Conservation (phyloP, 2,329 filamentous ascomycete species). For the Cytospora mali region DNA sequence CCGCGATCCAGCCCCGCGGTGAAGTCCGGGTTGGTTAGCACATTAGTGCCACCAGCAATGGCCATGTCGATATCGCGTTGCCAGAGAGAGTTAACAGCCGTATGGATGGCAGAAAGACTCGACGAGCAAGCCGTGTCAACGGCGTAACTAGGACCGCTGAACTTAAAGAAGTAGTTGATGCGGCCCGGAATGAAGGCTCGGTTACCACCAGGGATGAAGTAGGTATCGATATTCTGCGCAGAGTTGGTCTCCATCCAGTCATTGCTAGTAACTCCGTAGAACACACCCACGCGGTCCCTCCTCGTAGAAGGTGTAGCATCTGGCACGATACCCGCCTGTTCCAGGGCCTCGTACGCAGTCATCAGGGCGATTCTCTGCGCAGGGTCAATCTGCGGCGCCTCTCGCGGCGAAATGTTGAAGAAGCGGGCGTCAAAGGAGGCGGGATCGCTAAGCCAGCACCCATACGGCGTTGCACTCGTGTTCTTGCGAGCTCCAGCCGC, state of each 20-base stretch:
- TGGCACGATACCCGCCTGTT: constrained; percentile 49
- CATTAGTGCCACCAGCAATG: constrained; percentile 62
- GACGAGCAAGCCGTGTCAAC: constrained; percentile 45
- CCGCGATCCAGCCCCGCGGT: constrained; percentile 64
- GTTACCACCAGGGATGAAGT: constrained; percentile 36
- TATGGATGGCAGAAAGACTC: constrained; percentile 42
- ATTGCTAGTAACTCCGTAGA: constrained; percentile 65
- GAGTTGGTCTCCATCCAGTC: constrained; percentile 61
- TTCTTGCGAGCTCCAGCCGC: constrained; percentile 26
- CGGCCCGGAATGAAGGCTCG: constrained; percentile 39
- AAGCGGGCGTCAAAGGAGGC: constrained; percentile 23
- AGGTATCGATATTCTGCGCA: constrained; percentile 35
- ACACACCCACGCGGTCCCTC: constrained; percentile 61
- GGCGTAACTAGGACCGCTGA: constrained; percentile 38
- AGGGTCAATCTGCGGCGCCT: constrained; percentile 25
- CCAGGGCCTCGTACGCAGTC: constrained; percentile 24
- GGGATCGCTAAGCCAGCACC: constrained; percentile 11
- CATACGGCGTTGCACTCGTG: constrained; percentile 68
- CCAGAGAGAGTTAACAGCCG: constrained; percentile 56
- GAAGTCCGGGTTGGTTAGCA: constrained; percentile 65
- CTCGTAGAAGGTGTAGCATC: constrained; percentile 30
- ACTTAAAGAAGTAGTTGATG: constrained; percentile 42
- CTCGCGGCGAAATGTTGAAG: constrained; percentile 24
- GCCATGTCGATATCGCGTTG: constrained; percentile 65
- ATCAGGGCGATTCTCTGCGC: constrained; percentile 20